phyloP scores from a whole-genome alignment of 1,284 basidiomycete species.

The Moniliophthora roreri region DNA sequence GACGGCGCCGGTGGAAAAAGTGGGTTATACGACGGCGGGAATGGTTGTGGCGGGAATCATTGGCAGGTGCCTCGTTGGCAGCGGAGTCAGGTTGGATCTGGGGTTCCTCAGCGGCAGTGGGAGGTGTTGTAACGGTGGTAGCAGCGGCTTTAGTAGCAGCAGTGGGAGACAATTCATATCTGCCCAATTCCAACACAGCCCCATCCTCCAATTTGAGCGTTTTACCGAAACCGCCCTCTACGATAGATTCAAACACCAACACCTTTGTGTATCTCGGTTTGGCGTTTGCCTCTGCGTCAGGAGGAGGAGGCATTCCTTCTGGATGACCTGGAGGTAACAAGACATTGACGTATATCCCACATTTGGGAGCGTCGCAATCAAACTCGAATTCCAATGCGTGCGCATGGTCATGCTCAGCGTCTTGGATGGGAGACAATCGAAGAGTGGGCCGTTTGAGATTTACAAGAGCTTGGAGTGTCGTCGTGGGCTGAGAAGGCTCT shows the following conservation, averaged over 20 bases:
- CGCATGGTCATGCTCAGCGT: slow-evolving; percentile 46
- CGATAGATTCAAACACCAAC: slow-evolving; percentile 70
- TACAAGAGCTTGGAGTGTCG: slow-evolving; percentile 87
- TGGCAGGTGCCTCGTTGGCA: not conserved
- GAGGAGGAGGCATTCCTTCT: slow-evolving; percentile 45
- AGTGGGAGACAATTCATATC: slow-evolving; percentile 53
- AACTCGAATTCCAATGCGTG: slow-evolving; percentile 87
- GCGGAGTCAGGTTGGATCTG: slow-evolving; percentile 2
- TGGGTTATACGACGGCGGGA: slow-evolving; percentile 57
- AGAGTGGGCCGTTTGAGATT: slow-evolving; percentile 87
- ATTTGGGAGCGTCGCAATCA: slow-evolving; percentile 84
- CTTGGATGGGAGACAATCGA: slow-evolving; percentile 63
- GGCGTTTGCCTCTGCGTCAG: slow-evolving; percentile 24
- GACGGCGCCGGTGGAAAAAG: slow-evolving; percentile 57
- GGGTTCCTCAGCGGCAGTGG: slow-evolving; percentile 18
- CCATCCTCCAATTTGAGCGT: slow-evolving; percentile 72
- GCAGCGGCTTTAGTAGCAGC: too few relatives aligned
- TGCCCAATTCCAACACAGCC: slow-evolving; percentile 69
- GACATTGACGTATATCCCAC: slow-evolving; percentile 73
- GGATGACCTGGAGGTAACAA: slow-evolving; percentile 63
- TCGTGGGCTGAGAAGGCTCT: slow-evolving; percentile 81
- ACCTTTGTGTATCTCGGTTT: slow-evolving; percentile 47
- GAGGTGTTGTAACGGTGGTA: slow-evolving; percentile 14
- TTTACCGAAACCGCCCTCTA: slow-evolving; percentile 81
- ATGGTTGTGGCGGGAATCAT: slow-evolving; percentile 14